Evolutionary conservation across 2,329 filamentous ascomycete genomes (phyloP), one percentile per base, ranked within the genome.

Genomic region (Pseudocercospora fijiensis): DNA sequence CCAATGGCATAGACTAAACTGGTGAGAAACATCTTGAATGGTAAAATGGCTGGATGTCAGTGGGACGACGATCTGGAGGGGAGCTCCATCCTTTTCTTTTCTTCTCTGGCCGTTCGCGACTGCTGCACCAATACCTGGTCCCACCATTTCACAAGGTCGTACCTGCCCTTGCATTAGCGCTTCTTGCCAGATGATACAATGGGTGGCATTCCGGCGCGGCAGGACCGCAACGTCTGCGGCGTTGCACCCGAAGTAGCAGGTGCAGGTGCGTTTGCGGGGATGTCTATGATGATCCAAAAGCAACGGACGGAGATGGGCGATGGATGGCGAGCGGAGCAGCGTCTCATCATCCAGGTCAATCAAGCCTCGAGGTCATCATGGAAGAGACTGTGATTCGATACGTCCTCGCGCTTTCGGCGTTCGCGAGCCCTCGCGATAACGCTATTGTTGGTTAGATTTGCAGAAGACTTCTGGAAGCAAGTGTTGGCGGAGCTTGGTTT

Each of bases 1-100:
- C 66, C 64, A 57, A 68, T 49, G 56, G 67, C 68, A 64, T 57
- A 61, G n/a, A 69, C 24, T 16, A 65, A 33, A 22, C 33, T 47
- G 13, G 58, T 28, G 20, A 52, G 49, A 52, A 52, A 52, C 49
- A 52, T 52, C 6, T 24, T 52, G 49, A 27, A 52, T 10, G 10
- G 27, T n/a, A 16, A 16, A n/a, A 49, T 49, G 45, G 18, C 49
- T 24, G 49, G 16, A 27, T n/a, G 11, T 37, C 20, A 26, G 10
- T 28, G 49, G 16, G 16, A 24, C 20, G 24, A 52, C 20, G 49
- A 27, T 20, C 24, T 27, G 20, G 24, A 26, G 49, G 16, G 24
- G 49, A n/a, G 24, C 49, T 52, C 27, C 20, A 52, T 26, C 49
- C 27, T 52, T 52, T 24, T 27, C 20, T 27, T 13, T 6, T 51